phyloP scores from a whole-genome alignment of 2,329 filamentous ascomycete genomes.

The Hypoxylon sp. region DNA sequence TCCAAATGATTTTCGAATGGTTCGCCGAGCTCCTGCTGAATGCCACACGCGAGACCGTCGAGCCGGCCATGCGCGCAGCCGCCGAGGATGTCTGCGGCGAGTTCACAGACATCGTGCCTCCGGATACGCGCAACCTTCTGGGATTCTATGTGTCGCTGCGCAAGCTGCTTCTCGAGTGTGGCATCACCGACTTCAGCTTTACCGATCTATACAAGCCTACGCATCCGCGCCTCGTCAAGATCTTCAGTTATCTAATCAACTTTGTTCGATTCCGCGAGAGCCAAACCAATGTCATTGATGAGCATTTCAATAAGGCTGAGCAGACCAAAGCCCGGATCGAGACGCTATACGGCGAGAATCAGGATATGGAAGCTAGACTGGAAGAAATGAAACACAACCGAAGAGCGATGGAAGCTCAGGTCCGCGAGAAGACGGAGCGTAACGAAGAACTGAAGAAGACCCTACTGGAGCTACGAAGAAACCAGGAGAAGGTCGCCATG shows the following conservation, averaged over 20 bases:
- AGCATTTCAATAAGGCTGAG: constrained; percentile 93
- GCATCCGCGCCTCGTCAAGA: constrained; percentile 89
- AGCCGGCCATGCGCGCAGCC: constrained; percentile 94
- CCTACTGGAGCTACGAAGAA: constrained; percentile 82
- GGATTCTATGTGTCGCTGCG: constrained; percentile 91
- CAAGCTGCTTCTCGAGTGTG: constrained; percentile 85
- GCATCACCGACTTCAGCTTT: constrained; percentile 93
- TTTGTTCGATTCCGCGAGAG: constrained; percentile 97
- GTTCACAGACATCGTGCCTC: constrained; percentile 84
- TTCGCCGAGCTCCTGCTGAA: constrained; percentile 96
- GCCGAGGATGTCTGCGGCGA: constrained; percentile 89
- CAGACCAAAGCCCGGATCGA: constrained; percentile 90
- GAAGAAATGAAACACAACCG: constrained; percentile 85
- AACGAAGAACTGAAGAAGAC: constrained; percentile 90
- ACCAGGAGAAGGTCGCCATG: constrained; percentile 85
- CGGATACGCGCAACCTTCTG: constrained; percentile 94
- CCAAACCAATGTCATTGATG: constrained; percentile 88
- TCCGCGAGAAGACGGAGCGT: constrained; percentile 85
- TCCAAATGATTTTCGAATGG: constrained; percentile 98
- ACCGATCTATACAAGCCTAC: constrained; percentile 92
- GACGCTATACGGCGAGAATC: constrained; percentile 84
- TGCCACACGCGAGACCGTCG: constrained; percentile 90
- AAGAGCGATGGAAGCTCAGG: constrained; percentile 82
- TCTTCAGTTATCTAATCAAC: constrained; percentile 98
- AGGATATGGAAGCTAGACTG: constrained; percentile 84